Percentiles rank a stretch among this genome's conserved stretches.
phyloP scores from a whole-genome alignment of 768 basidiomycete genomes.

The Royoungia palumana region DNA sequence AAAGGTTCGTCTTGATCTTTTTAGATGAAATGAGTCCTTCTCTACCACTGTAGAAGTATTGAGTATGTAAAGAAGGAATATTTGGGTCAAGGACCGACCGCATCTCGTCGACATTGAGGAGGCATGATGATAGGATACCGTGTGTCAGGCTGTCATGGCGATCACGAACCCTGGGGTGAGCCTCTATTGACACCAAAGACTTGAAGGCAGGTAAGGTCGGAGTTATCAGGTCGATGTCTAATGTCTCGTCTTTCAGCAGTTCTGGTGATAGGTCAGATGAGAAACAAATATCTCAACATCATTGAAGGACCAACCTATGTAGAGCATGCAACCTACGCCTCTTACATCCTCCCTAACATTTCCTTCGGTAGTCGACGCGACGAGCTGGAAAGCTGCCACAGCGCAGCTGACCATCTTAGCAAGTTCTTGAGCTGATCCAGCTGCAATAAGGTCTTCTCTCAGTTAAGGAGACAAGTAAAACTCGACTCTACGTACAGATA shows the following conservation, averaged over 20 bases:
- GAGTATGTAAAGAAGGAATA: background rate
- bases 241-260: conserved; percentile 81
- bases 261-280: conserved; percentile 40
- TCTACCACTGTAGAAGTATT: conserved; percentile 56
- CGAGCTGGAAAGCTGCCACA: conserved; percentile 56
- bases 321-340: conserved; percentile 74
- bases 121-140: conserved; percentile 79
- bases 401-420: conserved; percentile 61
- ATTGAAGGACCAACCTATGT: conserved; percentile 49
- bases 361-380: conserved; percentile 55
- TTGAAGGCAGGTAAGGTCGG: conserved; percentile 82
- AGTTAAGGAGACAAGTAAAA: conserved; percentile 6
- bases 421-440: conserved; percentile 50
- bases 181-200: conserved; percentile 54
- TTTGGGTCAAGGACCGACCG: conserved; percentile 50
- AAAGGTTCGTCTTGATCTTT: conserved; percentile 88
- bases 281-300: background rate
- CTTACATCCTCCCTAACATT: conserved; percentile 71
- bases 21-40: conserved; percentile 69
- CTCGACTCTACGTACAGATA: conserved; percentile 41
- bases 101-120: conserved; percentile 89
- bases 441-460: conserved; percentile 33
- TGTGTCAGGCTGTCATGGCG: conserved; percentile 64
- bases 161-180: conserved; percentile 41
- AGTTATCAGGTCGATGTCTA: conserved; percentile 73